Percentiles rank a stretch among this genome's conserved stretches.
Conservation (phyloP, 129 eudicot species). For the Tanacetum coccineum region DNA sequence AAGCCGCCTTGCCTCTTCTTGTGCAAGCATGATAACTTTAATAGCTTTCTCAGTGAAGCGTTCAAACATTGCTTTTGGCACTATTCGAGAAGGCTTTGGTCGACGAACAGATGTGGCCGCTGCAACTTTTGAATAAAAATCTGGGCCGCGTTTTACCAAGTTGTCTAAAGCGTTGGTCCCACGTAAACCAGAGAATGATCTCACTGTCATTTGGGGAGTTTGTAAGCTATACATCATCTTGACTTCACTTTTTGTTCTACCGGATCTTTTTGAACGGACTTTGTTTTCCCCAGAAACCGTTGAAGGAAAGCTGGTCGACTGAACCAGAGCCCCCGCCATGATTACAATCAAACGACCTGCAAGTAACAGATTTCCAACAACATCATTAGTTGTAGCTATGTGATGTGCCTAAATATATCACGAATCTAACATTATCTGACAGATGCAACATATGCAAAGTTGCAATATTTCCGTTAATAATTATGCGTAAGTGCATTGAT, state of each 20-base stretch:
- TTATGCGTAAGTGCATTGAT: background rate
- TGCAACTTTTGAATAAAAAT: conserved; percentile 63
- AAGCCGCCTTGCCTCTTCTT: conserved; percentile 86
- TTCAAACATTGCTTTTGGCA: conserved; percentile 82
- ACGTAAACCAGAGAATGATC: conserved; percentile 57
- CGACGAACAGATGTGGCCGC: conserved; percentile 40
- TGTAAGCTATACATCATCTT: conserved; percentile 45
- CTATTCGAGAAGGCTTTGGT: conserved; percentile 44
- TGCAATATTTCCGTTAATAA: too few species aligned
- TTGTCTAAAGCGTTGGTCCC: conserved; percentile 62
- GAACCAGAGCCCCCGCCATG: conserved; percentile 79
- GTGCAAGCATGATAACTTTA: conserved; percentile 94
- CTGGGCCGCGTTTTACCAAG: conserved; percentile 35
- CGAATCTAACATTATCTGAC: too few species aligned
- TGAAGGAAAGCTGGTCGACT: conserved; percentile 65
- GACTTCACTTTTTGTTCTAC: conserved; percentile 38
- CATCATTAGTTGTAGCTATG: background rate
- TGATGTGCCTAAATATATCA: too few species aligned
- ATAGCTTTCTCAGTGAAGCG: conserved; percentile 90
- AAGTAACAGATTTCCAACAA: background rate
- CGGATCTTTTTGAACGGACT: conserved; percentile 43
- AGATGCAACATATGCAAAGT: too few species aligned
- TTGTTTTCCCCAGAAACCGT: conserved; percentile 44
- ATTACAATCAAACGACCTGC: conserved; percentile 40
- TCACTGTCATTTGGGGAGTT: conserved; percentile 35